Percentiles rank a stretch among this genome's conserved stretches.
These are phyloP conservation scores for Metschnikowia chrysomelidarum DNA, from an alignment of 805 yeast species.

Conservation along the genomic window DNA sequence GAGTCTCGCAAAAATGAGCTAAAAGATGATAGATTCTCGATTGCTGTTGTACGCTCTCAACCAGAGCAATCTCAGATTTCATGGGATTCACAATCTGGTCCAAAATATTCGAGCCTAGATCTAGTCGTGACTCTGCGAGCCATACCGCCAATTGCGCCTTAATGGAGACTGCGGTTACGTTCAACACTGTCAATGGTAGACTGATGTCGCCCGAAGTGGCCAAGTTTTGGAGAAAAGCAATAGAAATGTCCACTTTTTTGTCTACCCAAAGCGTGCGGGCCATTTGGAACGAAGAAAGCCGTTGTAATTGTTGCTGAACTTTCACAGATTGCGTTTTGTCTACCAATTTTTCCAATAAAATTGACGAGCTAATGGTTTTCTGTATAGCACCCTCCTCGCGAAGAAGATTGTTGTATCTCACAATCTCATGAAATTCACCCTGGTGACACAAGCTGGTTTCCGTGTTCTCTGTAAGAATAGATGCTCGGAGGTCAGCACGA, in stretches of 20 bases:
- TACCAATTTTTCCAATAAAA: slow-evolving; percentile 41
- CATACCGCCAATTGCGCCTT: slow-evolving; percentile 57
- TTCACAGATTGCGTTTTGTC: slow-evolving; percentile 10
- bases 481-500: too few species aligned
- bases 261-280: slow-evolving; percentile 68
- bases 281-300: slow-evolving; percentile 32
- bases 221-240: slow-evolving; percentile 46
- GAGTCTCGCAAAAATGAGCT: slow-evolving; percentile 74
- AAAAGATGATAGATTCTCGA: slow-evolving; percentile 55
- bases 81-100: slow-evolving; percentile 53
- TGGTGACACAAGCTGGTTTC: slow-evolving; percentile 21
- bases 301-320: slow-evolving; percentile 12
- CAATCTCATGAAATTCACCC: slow-evolving; percentile 36
- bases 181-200: slow-evolving; percentile 18
- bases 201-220: slow-evolving; percentile 12
- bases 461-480: too few species aligned
- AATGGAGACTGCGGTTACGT: slow-evolving; percentile 24
- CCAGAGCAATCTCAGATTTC: slow-evolving; percentile 17
- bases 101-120: slow-evolving; percentile 58
- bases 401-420: slow-evolving; percentile 42
- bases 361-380: slow-evolving; percentile 49
- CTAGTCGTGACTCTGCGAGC: slow-evolving; percentile 70
- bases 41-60: slow-evolving; percentile 21
- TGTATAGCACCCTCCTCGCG: slow-evolving; percentile 41
- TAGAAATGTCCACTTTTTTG: slow-evolving; percentile 55